A percentile compares a stretch with the other conserved stretches of the same genome.
Conservation (phyloP, 73 alveolate genomes). For the Loxodes magnus region DNA sequence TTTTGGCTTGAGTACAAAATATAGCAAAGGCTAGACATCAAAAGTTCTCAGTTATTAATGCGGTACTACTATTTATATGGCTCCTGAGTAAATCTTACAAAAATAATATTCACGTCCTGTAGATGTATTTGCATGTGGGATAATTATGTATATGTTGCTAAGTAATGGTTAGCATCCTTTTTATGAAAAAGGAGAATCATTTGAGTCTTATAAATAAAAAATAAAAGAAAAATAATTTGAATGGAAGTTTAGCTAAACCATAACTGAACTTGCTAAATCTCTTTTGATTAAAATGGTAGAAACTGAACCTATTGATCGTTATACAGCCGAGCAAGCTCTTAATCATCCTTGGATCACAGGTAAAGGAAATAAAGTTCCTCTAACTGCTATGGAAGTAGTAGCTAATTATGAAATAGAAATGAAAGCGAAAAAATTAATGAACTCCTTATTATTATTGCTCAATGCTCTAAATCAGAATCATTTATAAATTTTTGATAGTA, state of each 20-base stretch:
- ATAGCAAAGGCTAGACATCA: constrained; percentile 11
- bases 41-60: constrained; percentile 50
- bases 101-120: constrained; percentile 37
- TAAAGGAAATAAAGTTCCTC: no score
- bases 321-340: no score
- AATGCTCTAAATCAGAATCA: no score
- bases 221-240: background rate
- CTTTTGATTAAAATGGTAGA: no score
- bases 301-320: no score
- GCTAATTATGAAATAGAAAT: no score
- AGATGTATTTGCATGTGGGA: constrained; percentile 57
- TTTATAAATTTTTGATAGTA: no score
- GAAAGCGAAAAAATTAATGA: no score
- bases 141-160: constrained; percentile 34
- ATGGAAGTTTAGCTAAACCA: constrained; percentile 6
- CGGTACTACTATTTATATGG: constrained; percentile 60
- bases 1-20: constrained; percentile 50
- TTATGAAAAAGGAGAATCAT: constrained; percentile 17
- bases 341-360: no score
- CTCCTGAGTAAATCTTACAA: constrained; percentile 50
- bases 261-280: constrained; percentile 25
- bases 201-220: background rate
- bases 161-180: constrained; percentile 54
- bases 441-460: no score
- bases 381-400: no score